Percentiles rank a stretch among this genome's conserved stretches.
Conservation (phyloP, 106 monocot genomes). For the Phalaenopsis equestris region DNA sequence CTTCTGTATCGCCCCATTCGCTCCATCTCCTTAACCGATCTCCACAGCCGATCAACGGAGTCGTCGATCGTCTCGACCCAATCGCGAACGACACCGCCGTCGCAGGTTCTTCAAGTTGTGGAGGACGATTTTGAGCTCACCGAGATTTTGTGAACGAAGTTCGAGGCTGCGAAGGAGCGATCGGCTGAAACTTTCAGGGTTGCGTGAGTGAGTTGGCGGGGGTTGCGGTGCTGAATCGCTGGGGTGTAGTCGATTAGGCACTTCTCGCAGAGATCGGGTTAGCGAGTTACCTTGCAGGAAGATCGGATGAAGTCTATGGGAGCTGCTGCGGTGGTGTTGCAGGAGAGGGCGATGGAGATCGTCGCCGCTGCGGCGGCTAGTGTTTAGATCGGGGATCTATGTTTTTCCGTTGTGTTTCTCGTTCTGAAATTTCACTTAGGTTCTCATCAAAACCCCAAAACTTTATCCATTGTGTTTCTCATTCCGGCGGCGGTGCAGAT, state of each 20-base stretch:
- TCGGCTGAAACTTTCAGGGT: constrained; percentile 7
- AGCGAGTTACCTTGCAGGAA: constrained; percentile 13
- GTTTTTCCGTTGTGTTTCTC: not conserved
- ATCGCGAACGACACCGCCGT: constrained; percentile 33
- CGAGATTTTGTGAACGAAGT: not conserved
- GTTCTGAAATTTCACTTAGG: not conserved
- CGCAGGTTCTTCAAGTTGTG: constrained; percentile 7
- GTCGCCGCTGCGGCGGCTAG: not conserved
- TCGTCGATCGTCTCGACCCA: constrained; percentile 41
- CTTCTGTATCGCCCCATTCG: constrained; percentile 43
- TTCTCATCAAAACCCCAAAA: too few relatives aligned
- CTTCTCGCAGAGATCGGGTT: constrained; percentile 22
- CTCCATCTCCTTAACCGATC: constrained; percentile 43
- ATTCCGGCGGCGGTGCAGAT: too few relatives aligned
- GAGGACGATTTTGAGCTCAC: not conserved
- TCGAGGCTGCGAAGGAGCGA: not conserved
- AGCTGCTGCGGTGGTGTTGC: not conserved
- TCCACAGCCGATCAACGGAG: constrained; percentile 30
- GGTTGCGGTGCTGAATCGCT: constrained; percentile 4
- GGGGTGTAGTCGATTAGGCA: constrained; percentile 11
- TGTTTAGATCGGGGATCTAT: not conserved
- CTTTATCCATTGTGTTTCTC: too few relatives aligned
- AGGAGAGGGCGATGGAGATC: not conserved
- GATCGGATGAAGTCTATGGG: constrained; percentile 10
- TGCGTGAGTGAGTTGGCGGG: not conserved